Conservation (phyloP, 257 asterid species). For the Prunella vulgaris region DNA sequence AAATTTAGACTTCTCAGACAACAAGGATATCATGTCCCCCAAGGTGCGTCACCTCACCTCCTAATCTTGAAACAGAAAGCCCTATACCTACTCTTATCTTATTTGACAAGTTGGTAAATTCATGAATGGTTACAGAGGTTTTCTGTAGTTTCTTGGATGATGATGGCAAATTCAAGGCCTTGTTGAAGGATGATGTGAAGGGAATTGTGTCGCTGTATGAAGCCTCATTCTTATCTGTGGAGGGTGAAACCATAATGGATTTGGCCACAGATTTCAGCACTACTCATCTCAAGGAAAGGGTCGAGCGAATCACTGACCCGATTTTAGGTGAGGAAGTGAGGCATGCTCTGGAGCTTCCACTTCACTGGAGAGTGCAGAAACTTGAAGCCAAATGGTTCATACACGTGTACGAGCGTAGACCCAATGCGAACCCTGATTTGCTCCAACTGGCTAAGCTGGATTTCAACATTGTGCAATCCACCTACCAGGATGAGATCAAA, state of each 20-base stretch:
- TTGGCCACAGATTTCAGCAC: conserved; percentile 28
- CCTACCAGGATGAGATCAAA: conserved; percentile 37
- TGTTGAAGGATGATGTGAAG: conserved; percentile 19
- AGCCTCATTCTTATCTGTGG: conserved; percentile 44
- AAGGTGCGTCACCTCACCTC: conserved; percentile 25
- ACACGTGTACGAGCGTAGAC: conserved; percentile 14
- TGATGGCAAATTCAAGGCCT: conserved; percentile 22
- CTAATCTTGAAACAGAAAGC: neutral
- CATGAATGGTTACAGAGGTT: conserved; percentile 25
- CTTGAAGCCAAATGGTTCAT: conserved; percentile 51
- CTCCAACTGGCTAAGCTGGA: conserved; percentile 33
- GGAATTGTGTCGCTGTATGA: conserved; percentile 44
- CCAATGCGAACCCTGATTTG: conserved; percentile 6
- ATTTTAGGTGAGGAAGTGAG: conserved; percentile 22
- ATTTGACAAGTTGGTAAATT: neutral
- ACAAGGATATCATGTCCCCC: conserved; percentile 32
- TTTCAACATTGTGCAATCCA: conserved; percentile 36
- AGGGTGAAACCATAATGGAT: conserved; percentile 42
- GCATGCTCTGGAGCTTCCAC: conserved; percentile 49
- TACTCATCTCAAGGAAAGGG: conserved; percentile 18
- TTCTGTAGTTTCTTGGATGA: conserved; percentile 40
- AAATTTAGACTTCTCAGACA: conserved; percentile 41
- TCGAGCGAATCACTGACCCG: conserved; percentile 13
- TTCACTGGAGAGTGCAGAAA: conserved; percentile 48
- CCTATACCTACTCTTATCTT: no score